A percentile compares a stretch with the other conserved stretches of the same genome.
These are phyloP conservation scores for Nothophytophthora sp. DNA, from an alignment of 352 stramenopile genomes.

Conservation along the genomic window DNA sequence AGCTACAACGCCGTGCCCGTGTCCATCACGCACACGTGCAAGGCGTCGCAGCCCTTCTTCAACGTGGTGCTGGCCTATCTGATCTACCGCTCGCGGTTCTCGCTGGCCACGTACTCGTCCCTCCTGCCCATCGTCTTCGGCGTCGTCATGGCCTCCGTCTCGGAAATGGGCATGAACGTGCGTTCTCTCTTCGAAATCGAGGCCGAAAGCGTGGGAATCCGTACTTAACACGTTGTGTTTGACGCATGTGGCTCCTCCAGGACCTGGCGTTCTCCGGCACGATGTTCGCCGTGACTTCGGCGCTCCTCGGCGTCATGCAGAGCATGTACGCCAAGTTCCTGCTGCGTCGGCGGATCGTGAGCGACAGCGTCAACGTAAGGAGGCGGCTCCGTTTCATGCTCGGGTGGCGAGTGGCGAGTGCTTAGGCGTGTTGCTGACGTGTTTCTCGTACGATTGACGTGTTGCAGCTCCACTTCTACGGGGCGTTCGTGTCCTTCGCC, in stretches of 20 bases:
- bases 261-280: conserved; percentile 66
- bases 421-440: not conserved
- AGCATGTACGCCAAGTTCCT: conserved; percentile 91
- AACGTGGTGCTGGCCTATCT: conserved; percentile 83
- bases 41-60: conserved; percentile 87
- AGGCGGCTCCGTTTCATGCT: conserved; percentile 1
- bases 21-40: conserved; percentile 86
- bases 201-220: too few species aligned
- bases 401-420: not conserved
- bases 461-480: conserved; percentile 86
- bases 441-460: not conserved
- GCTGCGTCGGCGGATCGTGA: conserved; percentile 68
- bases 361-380: conserved; percentile 85
- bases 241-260: too few species aligned
- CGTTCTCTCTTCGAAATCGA: conserved; percentile 4
- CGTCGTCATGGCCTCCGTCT: conserved; percentile 82
- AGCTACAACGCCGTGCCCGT: conserved; percentile 87
- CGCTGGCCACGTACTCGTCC: conserved; percentile 70
- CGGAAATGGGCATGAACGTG: conserved; percentile 88
- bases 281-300: conserved; percentile 73
- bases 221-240: too few species aligned
- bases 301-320: conserved; percentile 81
- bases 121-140: conserved; percentile 83
- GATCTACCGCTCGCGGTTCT: conserved; percentile 77
- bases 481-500: conserved; percentile 77